A percentile compares a stretch with the other conserved stretches of the same genome.
Conservation (phyloP, 2,329 filamentous ascomycete species). For the Ceratocystis variospora region DNA sequence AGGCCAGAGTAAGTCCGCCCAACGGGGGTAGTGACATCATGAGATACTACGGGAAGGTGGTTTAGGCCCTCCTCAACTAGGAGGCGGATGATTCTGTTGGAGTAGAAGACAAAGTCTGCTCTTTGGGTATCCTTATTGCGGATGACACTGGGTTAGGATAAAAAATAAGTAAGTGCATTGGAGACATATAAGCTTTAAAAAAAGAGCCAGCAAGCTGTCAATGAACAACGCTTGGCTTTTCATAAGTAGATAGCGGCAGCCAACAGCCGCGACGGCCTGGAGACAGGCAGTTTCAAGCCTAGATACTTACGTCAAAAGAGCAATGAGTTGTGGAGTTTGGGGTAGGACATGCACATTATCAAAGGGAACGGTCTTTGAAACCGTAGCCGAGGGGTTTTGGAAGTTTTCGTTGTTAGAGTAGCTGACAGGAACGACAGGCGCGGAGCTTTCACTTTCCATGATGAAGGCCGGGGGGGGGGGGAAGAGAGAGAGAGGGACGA, state of each 20-base stretch:
- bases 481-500: slow-evolving; percentile 20
- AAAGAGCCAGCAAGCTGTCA: background rate
- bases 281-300: background rate
- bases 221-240: background rate
- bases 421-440: slow-evolving; percentile 45
- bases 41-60: slow-evolving; percentile 81
- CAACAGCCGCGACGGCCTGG: background rate
- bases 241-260: background rate
- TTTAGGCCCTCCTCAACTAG: slow-evolving; percentile 95
- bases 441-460: slow-evolving; percentile 15
- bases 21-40: slow-evolving; percentile 80
- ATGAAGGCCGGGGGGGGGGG: background rate
- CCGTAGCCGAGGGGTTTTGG: slow-evolving; percentile 74
- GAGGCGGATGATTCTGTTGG: slow-evolving; percentile 91
- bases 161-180: background rate
- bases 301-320: slow-evolving; percentile 79
- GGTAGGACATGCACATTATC: slow-evolving; percentile 82
- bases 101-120: slow-evolving; percentile 98
- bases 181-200: background rate
- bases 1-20: slow-evolving; percentile 80
- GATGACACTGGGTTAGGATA: slow-evolving; percentile 57
- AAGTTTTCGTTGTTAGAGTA: slow-evolving; percentile 62
- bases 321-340: slow-evolving; percentile 93
- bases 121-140: slow-evolving; percentile 78
- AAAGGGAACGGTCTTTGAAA: slow-evolving; percentile 67